Evolutionary conservation across 306 rosid species (phyloP), one percentile per base, ranked within the genome.

Genomic region (Trifolium pratense): DNA sequence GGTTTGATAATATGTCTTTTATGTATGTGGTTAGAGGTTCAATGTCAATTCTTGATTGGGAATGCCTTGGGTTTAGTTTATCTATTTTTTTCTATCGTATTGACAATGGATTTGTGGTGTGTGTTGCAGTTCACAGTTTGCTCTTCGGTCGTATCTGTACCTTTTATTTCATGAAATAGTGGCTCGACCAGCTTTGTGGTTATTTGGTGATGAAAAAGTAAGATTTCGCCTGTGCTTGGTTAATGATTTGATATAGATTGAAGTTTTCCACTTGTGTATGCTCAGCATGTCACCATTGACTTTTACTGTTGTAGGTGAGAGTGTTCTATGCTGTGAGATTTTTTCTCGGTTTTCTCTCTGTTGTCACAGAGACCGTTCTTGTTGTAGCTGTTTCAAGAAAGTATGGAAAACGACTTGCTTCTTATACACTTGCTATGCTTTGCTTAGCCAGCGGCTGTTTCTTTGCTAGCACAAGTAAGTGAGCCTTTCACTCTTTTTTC

Each of bases 391-490:
- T 95, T 68, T 90, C 99, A 3, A 86, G 89, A 78, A 95, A 90
- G 86, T 91, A 89, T 57, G 99, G 99, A 70, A 95, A 82, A 78
- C 95, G 99, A 9, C 83, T 95, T 63, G 97, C 96, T 73, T 82
- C 86, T n/a, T 95, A 95, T 78, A 81, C 97, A 25, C 97, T 95
- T 75, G 97, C 97, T 18, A 95, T 95, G 99, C 84, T 95, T 72
- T 91, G 97, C 86, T 86, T 95, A 75, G 80, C 97, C 80, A 95
- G 99, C 9, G 97, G 99, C 64, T 95, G 97, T 83, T 95, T 91
- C 86, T 91, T 95, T 61, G 97, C 97, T 69, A 95, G 99, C 90
- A 95, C 99, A 60, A 91, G 98, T 91, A 87, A 74, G 97, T 91
- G 46, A 65, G 39, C 76, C 0, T 69, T 77, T 74, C 10, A 17